Evolutionary conservation across 108 stramenopile genomes (phyloP).

Genomic region (Pinguiococcus pyrenoidosus): DNA sequence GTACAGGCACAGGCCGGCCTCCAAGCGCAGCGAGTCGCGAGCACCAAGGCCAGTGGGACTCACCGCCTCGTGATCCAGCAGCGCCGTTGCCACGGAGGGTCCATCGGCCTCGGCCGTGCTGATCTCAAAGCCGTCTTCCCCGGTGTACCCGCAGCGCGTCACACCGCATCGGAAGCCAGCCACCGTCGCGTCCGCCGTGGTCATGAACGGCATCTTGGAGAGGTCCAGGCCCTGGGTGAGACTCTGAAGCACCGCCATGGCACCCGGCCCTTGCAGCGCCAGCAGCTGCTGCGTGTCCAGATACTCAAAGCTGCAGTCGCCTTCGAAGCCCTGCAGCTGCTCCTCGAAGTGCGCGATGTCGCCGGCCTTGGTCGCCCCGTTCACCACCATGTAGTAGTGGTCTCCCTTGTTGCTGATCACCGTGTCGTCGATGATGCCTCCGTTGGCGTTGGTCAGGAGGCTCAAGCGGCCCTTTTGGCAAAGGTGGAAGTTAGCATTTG

Average conservation of each 20-base stretch:
- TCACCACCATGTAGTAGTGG: constrained; percentile 85
- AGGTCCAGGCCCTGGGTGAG: constrained; percentile 50
- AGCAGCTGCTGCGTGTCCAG: constrained; percentile 68
- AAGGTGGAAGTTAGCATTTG: no score
- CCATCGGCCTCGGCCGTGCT: constrained; percentile 14
- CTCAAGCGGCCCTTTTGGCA: constrained; percentile 60
- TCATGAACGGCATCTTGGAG: constrained; percentile 83
- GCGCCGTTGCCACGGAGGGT: not conserved
- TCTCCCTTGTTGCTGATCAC: constrained; percentile 84
- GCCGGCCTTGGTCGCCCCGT: constrained; percentile 89
- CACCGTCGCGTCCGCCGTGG: constrained; percentile 55
- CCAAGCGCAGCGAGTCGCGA: constrained; percentile 90
- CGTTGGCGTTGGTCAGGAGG: constrained; percentile 75
- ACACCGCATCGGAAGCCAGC: constrained; percentile 79
- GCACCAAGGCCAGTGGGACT: constrained; percentile 88
- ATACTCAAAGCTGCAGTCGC: constrained; percentile 23
- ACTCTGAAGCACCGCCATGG: constrained; percentile 50
- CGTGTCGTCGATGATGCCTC: constrained; percentile 94
- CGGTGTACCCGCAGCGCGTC: constrained; percentile 98
- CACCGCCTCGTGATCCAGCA: constrained; percentile 48
- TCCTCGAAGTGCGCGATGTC: constrained; percentile 70
- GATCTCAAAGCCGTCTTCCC: constrained; percentile 98
- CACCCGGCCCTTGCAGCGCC: constrained; percentile 89
- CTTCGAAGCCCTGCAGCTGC: constrained; percentile 19
- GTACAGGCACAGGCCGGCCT: constrained; percentile 96